These are phyloP conservation scores for Morella rubra DNA, from an alignment of 306 rosid species.

Conservation along the genomic window DNA sequence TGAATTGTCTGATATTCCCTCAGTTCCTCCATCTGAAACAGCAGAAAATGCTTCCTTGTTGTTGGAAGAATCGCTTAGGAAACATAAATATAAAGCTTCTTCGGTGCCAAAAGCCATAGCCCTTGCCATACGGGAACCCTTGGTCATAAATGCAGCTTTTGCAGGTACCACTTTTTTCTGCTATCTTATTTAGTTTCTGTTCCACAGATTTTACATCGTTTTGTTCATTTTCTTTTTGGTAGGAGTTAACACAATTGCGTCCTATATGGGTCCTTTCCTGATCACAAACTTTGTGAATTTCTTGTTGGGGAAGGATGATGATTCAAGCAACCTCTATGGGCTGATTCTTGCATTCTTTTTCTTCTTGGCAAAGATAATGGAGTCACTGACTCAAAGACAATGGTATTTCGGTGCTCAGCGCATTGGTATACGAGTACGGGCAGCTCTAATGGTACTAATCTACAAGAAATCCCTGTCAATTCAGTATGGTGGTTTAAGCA, in stretches of 20 bases:
- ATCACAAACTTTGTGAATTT: constrained; percentile 75
- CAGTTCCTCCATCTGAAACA: constrained; percentile 64
- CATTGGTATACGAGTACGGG: constrained; percentile 63
- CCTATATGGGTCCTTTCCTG: constrained; percentile 74
- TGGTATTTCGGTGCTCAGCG: constrained; percentile 91
- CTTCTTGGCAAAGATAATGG: constrained; percentile 76
- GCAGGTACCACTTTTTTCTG: constrained; percentile 51
- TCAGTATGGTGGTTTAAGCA: constrained; percentile 52
- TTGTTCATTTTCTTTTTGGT: constrained; percentile 11
- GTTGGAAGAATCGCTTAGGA: constrained; percentile 62
- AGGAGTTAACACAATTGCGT: constrained; percentile 79
- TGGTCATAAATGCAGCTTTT: constrained; percentile 66
- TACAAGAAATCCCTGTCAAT: constrained; percentile 48
- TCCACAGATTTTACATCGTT: constrained; percentile 11
- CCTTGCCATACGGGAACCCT: constrained; percentile 48
- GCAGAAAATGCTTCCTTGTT: constrained; percentile 55
- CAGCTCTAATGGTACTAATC: constrained; percentile 66
- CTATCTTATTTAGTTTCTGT: not conserved
- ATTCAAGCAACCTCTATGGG: constrained; percentile 54
- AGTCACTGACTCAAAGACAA: constrained; percentile 80
- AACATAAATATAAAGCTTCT: constrained; percentile 52
- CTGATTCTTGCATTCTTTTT: constrained; percentile 67
- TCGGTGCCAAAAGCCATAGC: constrained; percentile 60
- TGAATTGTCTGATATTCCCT: constrained; percentile 62
- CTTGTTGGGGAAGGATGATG: constrained; percentile 39